These are phyloP conservation scores for Blastomyces gilchristii DNA, from an alignment of 2,329 filamentous ascomycete genomes.

Conservation along the genomic window DNA sequence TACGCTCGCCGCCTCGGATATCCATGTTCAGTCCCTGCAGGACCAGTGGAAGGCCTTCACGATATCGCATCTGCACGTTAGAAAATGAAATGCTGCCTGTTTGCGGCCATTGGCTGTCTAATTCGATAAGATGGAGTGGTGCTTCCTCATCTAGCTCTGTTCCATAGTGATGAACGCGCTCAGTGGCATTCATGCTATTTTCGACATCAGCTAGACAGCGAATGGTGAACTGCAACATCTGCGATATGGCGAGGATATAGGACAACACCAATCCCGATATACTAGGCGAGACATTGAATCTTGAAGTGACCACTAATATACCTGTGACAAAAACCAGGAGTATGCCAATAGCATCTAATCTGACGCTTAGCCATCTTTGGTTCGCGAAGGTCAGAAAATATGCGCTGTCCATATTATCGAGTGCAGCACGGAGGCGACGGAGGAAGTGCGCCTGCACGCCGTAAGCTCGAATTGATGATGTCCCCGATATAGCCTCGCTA, in stretches of 20 bases:
- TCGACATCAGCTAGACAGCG: conserved; percentile 90
- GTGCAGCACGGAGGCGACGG: conserved; percentile 55
- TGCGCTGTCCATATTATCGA: conserved; percentile 87
- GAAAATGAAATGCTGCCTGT: conserved; percentile 70
- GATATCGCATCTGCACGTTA: conserved; percentile 69
- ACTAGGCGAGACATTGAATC: conserved; percentile 74
- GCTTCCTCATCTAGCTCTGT: conserved; percentile 81
- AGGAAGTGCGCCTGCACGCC: conserved; percentile 69
- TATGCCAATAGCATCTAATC: conserved; percentile 76
- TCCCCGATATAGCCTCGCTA: conserved; percentile 66
- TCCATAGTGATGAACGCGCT: conserved; percentile 84
- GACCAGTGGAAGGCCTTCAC: conserved; percentile 60
- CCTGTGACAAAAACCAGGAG: conserved; percentile 77
- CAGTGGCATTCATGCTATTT: conserved; percentile 95
- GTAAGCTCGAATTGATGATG: conserved; percentile 80
- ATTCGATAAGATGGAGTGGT: conserved; percentile 61
- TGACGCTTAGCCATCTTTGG: conserved; percentile 81
- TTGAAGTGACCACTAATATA: conserved; percentile 82
- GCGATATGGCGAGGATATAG: conserved; percentile 86
- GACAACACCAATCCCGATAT: conserved; percentile 81
- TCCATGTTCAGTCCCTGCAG: conserved; percentile 52
- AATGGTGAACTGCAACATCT: conserved; percentile 93
- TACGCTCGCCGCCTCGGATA: conserved; percentile 37
- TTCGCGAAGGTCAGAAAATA: conserved; percentile 95
- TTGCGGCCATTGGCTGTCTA: conserved; percentile 72